Conservation (phyloP, 768 basidiomycete species). For the Gautieria morchelliformis region DNA sequence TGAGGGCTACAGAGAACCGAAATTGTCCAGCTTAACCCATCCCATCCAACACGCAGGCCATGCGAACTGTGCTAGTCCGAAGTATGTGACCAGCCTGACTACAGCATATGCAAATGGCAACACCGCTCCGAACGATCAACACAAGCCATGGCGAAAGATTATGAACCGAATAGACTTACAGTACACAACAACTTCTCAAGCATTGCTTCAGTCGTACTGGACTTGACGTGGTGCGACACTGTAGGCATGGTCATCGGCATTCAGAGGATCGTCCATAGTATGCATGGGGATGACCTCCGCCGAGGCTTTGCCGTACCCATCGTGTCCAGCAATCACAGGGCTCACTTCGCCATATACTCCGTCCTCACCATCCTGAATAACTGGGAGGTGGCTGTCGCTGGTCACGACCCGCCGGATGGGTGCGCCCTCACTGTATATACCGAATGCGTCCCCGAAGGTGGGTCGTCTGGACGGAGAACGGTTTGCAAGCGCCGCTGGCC, state of each 20-base stretch:
- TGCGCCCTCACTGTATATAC: neutral
- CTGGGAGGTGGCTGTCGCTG: neutral
- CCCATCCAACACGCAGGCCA: too few relatives aligned
- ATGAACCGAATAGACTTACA: too few relatives aligned
- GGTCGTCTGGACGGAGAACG: neutral
- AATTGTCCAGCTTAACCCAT: too few relatives aligned
- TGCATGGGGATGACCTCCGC: constrained; percentile 6
- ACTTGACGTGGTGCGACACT: neutral
- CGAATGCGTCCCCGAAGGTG: constrained; percentile 3
- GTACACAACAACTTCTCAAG: too few relatives aligned
- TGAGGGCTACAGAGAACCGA: too few relatives aligned
- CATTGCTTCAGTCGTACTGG: neutral
- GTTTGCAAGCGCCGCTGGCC: neutral
- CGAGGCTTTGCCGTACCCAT: constrained; percentile 1
- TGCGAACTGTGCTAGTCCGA: too few relatives aligned
- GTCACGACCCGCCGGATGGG: neutral
- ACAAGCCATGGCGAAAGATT: too few relatives aligned
- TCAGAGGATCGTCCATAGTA: neutral
- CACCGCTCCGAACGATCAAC: neutral
- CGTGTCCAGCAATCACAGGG: neutral
- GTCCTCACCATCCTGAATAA: neutral
- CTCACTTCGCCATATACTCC: neutral
- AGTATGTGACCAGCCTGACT: too few relatives aligned
- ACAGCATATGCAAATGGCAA: neutral
- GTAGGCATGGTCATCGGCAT: neutral